These are phyloP conservation scores for Caryopteris hybrid DNA, from an alignment of 305 asterid species.

Conservation along the genomic window DNA sequence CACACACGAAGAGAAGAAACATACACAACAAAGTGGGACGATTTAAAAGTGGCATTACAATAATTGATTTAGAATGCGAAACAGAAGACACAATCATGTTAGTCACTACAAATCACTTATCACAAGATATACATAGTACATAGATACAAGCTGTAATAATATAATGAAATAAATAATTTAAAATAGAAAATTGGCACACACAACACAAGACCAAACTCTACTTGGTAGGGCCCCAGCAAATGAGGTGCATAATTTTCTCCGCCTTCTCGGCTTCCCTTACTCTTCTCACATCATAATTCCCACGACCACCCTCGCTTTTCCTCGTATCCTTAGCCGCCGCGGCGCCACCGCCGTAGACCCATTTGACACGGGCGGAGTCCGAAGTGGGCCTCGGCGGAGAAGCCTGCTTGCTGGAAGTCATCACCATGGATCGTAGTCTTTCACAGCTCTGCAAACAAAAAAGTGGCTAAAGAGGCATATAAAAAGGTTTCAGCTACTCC, in stretches of 20 bases:
- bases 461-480: neutral
- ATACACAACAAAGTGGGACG: too few species aligned
- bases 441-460: too few species aligned
- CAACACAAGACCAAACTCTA: too few species aligned
- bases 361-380: slow-evolving; percentile 22
- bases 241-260: slow-evolving; percentile 47
- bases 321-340: slow-evolving; percentile 13
- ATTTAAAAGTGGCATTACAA: too few species aligned
- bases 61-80: neutral
- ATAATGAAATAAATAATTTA: too few species aligned
- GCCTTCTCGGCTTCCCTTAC: slow-evolving; percentile 45
- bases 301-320: slow-evolving; percentile 7
- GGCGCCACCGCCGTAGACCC: slow-evolving; percentile 24
- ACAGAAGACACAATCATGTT: too few species aligned
- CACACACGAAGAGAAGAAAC: neutral
- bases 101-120: too few species aligned
- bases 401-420: slow-evolving; percentile 14
- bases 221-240: slow-evolving; percentile 41
- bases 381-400: slow-evolving; percentile 17
- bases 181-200: too few species aligned
- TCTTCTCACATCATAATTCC: slow-evolving; percentile 30
- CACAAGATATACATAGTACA: too few species aligned
- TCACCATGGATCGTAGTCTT: neutral
- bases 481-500: neutral
- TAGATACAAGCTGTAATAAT: too few species aligned